Base-by-base conservation (phyloP, 176 grass and related monocot genomes). In the Canna indica region DNA sequence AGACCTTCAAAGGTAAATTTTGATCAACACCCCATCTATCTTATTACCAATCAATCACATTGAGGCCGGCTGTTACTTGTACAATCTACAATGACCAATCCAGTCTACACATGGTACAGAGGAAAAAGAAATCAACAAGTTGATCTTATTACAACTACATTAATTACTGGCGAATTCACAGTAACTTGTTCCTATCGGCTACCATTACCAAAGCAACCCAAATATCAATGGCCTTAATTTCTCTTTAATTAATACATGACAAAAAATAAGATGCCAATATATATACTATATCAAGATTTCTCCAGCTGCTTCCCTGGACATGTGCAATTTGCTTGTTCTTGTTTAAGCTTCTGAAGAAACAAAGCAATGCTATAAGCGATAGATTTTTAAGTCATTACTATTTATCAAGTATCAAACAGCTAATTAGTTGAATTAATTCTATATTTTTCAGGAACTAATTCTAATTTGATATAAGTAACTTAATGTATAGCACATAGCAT, bases 341-440 rank as follows among this genome's bases (percentile, higher is more conserved):
- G 77, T 76, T 83, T 87, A 61, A 95, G 71, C 76, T 83, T 87
- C 91, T 95, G 82, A 73, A 87, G 32, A 39, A 70, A 80, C 38
- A 70, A 64, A 14, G 7, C 33, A 70, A 0, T 68, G 39, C 16
- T n/a, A n/a, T n/a, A n/a, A n/a, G n/a, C n/a, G n/a, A n/a, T n/a
- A n/a, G n/a, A n/a, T n/a, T n/a, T n/a, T n/a, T n/a, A n/a, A n/a
- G n/a, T n/a, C n/a, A n/a, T n/a, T n/a, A n/a, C n/a, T n/a, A n/a
- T n/a, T n/a, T n/a, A n/a, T n/a, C n/a, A n/a, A n/a, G n/a, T n/a
- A n/a, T n/a, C n/a, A n/a, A n/a, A n/a, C n/a, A n/a, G n/a, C n/a
- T n/a, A n/a, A n/a, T n/a, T n/a, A n/a, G n/a, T n/a, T n/a, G n/a
- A n/a, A n/a, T n/a, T n/a, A n/a, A n/a, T n/a, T n/a, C n/a, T n/a